Conservation (phyloP, 805 yeast species). For the Debaryomyces castellii region DNA sequence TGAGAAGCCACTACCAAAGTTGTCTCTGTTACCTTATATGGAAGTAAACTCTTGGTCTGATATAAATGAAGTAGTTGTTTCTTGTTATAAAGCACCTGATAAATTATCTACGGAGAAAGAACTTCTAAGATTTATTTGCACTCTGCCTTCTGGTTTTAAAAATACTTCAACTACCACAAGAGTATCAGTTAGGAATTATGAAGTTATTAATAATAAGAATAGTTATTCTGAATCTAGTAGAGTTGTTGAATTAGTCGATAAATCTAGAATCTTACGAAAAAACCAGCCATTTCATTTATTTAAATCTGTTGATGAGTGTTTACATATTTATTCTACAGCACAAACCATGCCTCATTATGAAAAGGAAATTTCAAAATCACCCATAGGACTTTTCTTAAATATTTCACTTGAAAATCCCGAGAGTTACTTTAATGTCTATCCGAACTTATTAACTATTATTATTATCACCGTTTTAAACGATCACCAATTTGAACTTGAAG, state of each 20-base stretch:
- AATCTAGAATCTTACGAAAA: constrained; percentile 73
- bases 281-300: constrained; percentile 86
- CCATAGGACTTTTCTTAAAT: constrained; percentile 67
- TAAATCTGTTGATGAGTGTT: constrained; percentile 39
- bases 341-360: constrained; percentile 57
- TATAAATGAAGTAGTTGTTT: constrained; percentile 54
- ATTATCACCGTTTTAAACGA: constrained; percentile 44
- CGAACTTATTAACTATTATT: constrained; percentile 46
- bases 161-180: constrained; percentile 13
- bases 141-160: constrained; percentile 25
- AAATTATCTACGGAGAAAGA: constrained; percentile 11
- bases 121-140: constrained; percentile 26
- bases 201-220: constrained; percentile 13
- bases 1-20: constrained; percentile 66
- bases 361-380: constrained; percentile 58
- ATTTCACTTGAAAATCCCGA: constrained; percentile 36
- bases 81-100: constrained; percentile 33
- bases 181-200: constrained; percentile 24
- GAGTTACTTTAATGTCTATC: constrained; percentile 32
- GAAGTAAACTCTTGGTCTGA: constrained; percentile 67
- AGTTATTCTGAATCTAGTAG: constrained; percentile 23
- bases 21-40: constrained; percentile 58
- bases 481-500: constrained; percentile 14
- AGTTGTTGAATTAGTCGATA: constrained; percentile 58
- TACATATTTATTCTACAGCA: constrained; percentile 61